Base-by-base conservation (phyloP, 2,329 filamentous ascomycete species). In the Alternaria gansuensis region DNA sequence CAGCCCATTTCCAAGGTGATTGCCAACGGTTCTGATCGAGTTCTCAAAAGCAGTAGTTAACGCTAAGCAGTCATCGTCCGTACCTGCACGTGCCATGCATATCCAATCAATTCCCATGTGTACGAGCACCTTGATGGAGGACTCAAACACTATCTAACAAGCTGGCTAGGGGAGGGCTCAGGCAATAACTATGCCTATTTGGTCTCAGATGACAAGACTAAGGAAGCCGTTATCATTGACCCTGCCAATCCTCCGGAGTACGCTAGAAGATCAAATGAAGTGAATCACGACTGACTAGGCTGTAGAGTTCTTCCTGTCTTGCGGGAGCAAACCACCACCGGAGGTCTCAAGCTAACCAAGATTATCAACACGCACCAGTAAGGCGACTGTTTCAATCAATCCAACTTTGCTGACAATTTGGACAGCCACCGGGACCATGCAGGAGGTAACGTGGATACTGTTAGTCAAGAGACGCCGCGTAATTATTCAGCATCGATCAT, bases 361-460 rank as follows among this genome's bases (percentile, higher is more conserved):
- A 96, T 99, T 74, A 88, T 98, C 71, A 99, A 99, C 75, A 99
- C 95, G 2, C 95, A 99, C 74, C 94, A 98, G 93, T 97, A 82
- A 79, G 91, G 78, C 24, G 34, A 1, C 24, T 9, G 8, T 14
- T 26, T 4, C 14, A 23, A 21, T 6, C 9, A 8, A 17, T 33
- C 4, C 2, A 21, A 14, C 10, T 10, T 13, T n/a, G 39, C 57
- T 70, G 14, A 71, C 41, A 50, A 17, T 8, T 33, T n/a, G 29
- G 21, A 37, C 61, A 97, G 93, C 75, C 95, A 99, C 76, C 90
- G 89, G 83, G 95, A 99, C 68, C 95, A 99, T 78, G 90, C 95
- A 0, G 95, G 95, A 63, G 95, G 95, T 8, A 99, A 99, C 77
- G 84, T 86, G 57, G 88, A 93, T 70, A 84, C 97, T 64, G 92